Conservation (phyloP, 2,329 filamentous ascomycete genomes). For the Thermomyces lanuginosus region DNA sequence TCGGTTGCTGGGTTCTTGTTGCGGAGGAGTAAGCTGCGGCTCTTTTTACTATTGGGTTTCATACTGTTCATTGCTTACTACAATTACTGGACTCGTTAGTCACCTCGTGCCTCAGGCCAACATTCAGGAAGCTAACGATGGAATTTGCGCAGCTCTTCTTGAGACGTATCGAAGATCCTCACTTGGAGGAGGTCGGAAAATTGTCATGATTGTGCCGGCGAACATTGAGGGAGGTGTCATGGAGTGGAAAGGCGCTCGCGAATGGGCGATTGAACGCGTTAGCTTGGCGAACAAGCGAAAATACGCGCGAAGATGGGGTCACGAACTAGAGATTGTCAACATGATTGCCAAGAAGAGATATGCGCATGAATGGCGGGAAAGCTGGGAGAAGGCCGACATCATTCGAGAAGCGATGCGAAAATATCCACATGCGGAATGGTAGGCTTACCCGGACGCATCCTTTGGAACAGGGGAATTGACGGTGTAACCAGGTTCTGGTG, state of each 20-base stretch:
- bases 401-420: constrained; percentile 78
- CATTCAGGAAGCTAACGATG: constrained; percentile 19
- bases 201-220: constrained; percentile 80
- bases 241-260: constrained; percentile 94
- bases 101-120: constrained; percentile 1
- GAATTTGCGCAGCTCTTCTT: constrained; percentile 34
- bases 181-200: constrained; percentile 74
- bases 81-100: constrained; percentile 61
- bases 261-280: constrained; percentile 96
- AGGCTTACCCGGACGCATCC: no score
- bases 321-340: constrained; percentile 89
- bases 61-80: constrained; percentile 46
- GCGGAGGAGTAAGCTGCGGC: constrained; percentile 45
- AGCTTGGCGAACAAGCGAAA: constrained; percentile 89
- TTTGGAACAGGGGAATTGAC: no score
- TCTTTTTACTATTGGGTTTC: constrained; percentile 42
- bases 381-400: constrained; percentile 97
- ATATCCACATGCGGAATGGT: constrained; percentile 95
- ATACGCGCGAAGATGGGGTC: constrained; percentile 78
- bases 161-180: constrained; percentile 53
- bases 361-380: constrained; percentile 96
- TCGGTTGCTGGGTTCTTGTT: constrained; percentile 35
- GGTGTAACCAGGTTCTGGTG: constrained; percentile 72
- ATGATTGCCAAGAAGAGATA: constrained; percentile 99
- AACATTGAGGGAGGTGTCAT: constrained; percentile 95